These are phyloP conservation scores for Strobilomyces echinocephalus DNA, from an alignment of 768 basidiomycete species.

Conservation along the genomic window DNA sequence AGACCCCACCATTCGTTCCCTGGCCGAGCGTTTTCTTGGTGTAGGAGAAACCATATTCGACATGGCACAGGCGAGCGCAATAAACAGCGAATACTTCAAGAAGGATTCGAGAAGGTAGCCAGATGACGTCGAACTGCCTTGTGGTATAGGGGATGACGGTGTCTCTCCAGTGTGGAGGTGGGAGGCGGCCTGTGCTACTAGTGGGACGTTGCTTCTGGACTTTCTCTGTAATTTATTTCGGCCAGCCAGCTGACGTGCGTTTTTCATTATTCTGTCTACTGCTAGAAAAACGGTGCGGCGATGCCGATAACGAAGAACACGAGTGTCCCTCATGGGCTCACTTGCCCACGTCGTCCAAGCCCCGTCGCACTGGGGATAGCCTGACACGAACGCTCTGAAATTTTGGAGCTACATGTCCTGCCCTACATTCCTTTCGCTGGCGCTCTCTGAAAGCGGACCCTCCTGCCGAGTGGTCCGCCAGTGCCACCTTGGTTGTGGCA, in stretches of 20 bases:
- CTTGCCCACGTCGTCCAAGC: background rate
- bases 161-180: constrained; percentile 6
- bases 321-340: constrained; percentile 5
- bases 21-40: constrained; percentile 78
- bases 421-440: too few relatives aligned
- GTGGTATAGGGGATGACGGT: background rate
- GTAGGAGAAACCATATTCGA: constrained; percentile 90
- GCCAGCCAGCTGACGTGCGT: constrained; percentile 22
- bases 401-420: too few relatives aligned
- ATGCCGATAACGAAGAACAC: constrained; percentile 7
- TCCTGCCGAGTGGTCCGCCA: background rate
- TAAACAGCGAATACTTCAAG: constrained; percentile 82
- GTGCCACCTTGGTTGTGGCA: background rate
- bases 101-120: constrained; percentile 39
- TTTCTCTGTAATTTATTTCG: constrained; percentile 25
- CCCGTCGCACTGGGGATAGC: background rate
- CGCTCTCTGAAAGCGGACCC: background rate
- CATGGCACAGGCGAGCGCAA: constrained; percentile 76
- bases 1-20: constrained; percentile 69
- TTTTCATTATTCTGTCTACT: constrained; percentile 16
- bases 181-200: background rate
- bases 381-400: background rate
- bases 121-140: background rate
- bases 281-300: constrained; percentile 6
- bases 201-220: constrained; percentile 18